Conservation (phyloP, 768 basidiomycete genomes). For the Porpolomopsis calyptriformis region DNA sequence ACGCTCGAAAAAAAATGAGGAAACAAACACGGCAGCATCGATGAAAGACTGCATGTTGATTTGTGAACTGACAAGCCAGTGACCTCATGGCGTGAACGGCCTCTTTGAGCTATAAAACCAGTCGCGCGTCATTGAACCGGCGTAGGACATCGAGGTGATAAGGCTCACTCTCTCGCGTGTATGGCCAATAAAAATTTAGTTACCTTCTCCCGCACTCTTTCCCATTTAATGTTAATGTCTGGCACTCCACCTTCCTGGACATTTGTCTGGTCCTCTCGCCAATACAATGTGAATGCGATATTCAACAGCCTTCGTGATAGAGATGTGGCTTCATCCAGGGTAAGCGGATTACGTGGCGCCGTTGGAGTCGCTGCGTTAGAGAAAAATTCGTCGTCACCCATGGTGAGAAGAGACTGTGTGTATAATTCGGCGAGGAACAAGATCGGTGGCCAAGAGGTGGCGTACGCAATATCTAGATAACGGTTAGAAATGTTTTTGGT, state of each 20-base stretch:
- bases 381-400: conserved; percentile 98
- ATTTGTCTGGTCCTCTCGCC: conserved; percentile 30
- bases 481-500: background rate
- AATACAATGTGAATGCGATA: conserved; percentile 66
- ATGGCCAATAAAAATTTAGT: conserved; percentile 73
- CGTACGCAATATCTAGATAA: conserved; percentile 33
- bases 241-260: conserved; percentile 17
- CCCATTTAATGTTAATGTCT: conserved; percentile 42
- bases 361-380: conserved; percentile 22
- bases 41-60: conserved; percentile 54
- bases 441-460: conserved; percentile 51
- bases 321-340: conserved; percentile 66
- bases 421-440: conserved; percentile 77
- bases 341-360: conserved; percentile 60
- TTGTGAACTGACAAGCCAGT: conserved; percentile 64
- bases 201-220: conserved; percentile 61
- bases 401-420: conserved; percentile 72
- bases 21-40: conserved; percentile 70
- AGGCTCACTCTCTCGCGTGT: conserved; percentile 77
- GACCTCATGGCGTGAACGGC: conserved; percentile 70
- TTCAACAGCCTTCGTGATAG: conserved; percentile 76
- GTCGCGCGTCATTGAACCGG: conserved; percentile 7
- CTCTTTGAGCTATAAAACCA: conserved; percentile 54
- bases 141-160: background rate
- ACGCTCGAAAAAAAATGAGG: background rate